These are phyloP conservation scores for Stylonectria norvegica DNA, from an alignment of 2,329 filamentous ascomycete genomes.

Conservation along the genomic window DNA sequence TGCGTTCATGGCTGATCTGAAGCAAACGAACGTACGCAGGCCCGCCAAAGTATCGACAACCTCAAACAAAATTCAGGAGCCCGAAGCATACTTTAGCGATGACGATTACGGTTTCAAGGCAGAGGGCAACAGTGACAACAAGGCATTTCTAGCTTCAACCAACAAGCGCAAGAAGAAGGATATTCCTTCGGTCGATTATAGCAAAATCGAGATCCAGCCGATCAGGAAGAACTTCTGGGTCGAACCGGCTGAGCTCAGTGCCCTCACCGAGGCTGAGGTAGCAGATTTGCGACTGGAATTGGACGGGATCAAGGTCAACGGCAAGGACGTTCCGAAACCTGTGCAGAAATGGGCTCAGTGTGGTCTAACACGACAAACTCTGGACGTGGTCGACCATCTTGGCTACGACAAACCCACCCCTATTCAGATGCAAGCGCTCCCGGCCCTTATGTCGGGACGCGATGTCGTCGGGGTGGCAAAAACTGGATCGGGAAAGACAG, in stretches of 20 bases:
- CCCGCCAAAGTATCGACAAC: constrained; percentile 30
- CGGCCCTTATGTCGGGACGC: constrained; percentile 90
- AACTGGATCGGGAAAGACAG: constrained; percentile 95
- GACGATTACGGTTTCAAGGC: constrained; percentile 63
- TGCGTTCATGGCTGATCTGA: constrained; percentile 85
- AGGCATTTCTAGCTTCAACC: constrained; percentile 51
- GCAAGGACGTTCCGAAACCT: constrained; percentile 84
- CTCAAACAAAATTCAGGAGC: constrained; percentile 59
- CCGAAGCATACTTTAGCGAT: constrained; percentile 85
- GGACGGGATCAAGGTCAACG: constrained; percentile 91
- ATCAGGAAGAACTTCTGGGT: constrained; percentile 95
- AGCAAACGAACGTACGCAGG: constrained; percentile 50
- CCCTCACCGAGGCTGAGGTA: constrained; percentile 82
- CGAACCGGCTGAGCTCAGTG: constrained; percentile 77
- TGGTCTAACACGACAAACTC: constrained; percentile 78
- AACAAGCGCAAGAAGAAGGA: constrained; percentile 88
- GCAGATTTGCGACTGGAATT: constrained; percentile 78
- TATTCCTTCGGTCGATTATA: constrained; percentile 81
- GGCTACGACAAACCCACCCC: constrained; percentile 87
- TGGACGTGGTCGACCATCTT: constrained; percentile 78
- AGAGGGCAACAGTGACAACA: constrained; percentile 46
- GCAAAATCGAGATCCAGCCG: constrained; percentile 77
- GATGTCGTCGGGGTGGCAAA: constrained; percentile 97
- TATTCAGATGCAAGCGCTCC: constrained; percentile 93
- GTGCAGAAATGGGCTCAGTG: constrained; percentile 97